Base-by-base conservation (phyloP, 1,284 basidiomycete genomes). In the Moniliophthora roreri region DNA sequence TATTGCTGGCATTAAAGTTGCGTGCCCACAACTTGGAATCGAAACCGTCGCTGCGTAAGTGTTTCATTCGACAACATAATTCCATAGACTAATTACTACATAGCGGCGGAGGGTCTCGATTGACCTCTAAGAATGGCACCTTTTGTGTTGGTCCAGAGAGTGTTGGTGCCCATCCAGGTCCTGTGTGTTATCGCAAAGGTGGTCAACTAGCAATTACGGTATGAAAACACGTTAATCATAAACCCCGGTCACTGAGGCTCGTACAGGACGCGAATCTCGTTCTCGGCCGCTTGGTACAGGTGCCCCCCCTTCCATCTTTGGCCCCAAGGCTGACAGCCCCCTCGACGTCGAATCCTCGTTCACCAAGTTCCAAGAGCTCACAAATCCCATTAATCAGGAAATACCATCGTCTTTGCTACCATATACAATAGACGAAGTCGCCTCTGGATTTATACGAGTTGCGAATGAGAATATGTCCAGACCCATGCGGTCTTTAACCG, bases 1-100 rank as follows among this genome's bases (percentile, higher is more conserved):
- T 0, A 89, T 90, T 0, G 91, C 91, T 0, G 90, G 90, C 1
- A 82, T 93, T 24, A 84, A 84, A 0, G 87, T 93, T 52, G 85
- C 90, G 60, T 82, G 80, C 3, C 88, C 89, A 0, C 90, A 92
- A 61, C 75, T 88, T 4, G 85, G 87, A 63, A 88, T 89, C 68
- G 88, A 89, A 63, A 89, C 87, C 4, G 84, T 87, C 48, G 89
- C 89, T 0, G 89, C 89, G 51, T 52, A 26, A 11, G 51, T 47
- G 5, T 23, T 40, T 9, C 23, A 2, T 24, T 13, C 13, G 9
- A 47, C 35, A 10, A 32, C 5, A 4, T 47, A 18, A 46, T 6
- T 74, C 40, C 85, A 85, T 58, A 41, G 10, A 39, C 37, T 5
- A 18, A 18, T 42, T 15, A 85, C 48, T n/a, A 87, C 87, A 15